A percentile compares a stretch with the other conserved stretches of the same genome.
These are phyloP conservation scores for Monosporascus cannonballus DNA, from an alignment of 2,329 filamentous ascomycete species.

Conservation along the genomic window DNA sequence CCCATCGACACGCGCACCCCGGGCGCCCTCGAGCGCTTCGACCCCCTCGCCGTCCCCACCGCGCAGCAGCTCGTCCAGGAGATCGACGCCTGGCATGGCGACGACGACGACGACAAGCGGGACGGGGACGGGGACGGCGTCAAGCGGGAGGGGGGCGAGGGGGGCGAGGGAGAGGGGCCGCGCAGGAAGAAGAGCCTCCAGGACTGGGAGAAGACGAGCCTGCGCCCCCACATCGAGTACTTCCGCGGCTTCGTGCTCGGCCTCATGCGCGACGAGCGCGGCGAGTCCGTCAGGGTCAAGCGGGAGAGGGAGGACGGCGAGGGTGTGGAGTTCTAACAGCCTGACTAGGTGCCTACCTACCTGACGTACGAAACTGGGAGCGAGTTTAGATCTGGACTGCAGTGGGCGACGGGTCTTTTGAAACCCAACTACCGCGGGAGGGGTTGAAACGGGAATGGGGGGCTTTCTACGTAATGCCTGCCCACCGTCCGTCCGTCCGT, in stretches of 20 bases:
- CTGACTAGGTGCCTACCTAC: not conserved
- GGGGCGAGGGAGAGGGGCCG: conserved; percentile 22
- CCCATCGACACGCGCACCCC: conserved; percentile 72
- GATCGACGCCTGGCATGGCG: conserved; percentile 72
- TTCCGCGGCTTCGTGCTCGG: conserved; percentile 76
- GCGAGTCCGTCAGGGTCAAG: conserved; percentile 39
- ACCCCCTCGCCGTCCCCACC: conserved; percentile 83
- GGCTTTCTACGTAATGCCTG: too few relatives aligned
- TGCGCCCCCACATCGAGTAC: conserved; percentile 87
- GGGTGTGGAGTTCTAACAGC: conserved; percentile 45
- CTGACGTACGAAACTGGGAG: too few relatives aligned
- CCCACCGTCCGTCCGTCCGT: too few relatives aligned
- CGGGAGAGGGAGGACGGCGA: conserved; percentile 46
- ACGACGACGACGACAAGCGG: conserved; percentile 35
- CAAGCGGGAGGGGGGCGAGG: conserved; percentile 7
- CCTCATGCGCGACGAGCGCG: conserved; percentile 71
- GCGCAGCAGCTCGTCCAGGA: conserved; percentile 75
- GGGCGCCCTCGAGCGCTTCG: conserved; percentile 63
- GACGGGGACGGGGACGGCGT: conserved; percentile 30
- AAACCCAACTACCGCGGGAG: too few relatives aligned
- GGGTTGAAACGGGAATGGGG: not conserved
- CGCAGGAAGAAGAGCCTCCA: conserved; percentile 41
- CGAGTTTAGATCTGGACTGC: too few relatives aligned
- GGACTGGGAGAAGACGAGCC: conserved; percentile 95
- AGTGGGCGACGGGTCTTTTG: too few relatives aligned